Evolutionary conservation across 1,284 basidiomycete species (phyloP).

Genomic region (Cryptococcus neoformans): DNA sequence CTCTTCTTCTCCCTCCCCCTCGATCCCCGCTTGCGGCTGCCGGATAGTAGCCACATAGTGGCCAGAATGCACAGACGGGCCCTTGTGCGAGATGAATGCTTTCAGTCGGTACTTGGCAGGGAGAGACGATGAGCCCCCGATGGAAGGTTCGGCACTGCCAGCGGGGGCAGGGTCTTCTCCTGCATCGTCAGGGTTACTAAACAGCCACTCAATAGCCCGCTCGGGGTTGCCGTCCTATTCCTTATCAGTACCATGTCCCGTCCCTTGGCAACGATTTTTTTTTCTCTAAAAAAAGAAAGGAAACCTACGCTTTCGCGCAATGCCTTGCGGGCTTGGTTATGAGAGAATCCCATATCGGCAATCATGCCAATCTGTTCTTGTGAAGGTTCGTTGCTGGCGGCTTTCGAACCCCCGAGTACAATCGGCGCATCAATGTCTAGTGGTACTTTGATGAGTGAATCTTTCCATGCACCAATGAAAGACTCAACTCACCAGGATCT

Average conservation of each 20-base stretch:
- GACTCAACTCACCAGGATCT: constrained; percentile 64
- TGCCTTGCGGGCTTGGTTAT: constrained; percentile 81
- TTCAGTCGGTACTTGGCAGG: constrained; percentile 80
- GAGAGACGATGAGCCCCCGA: constrained; percentile 58
- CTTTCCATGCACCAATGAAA: not conserved
- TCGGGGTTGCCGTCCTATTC: constrained; percentile 68
- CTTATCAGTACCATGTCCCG: not conserved
- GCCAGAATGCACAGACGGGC: constrained; percentile 88
- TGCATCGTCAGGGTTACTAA: constrained; percentile 84
- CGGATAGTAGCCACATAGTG: constrained; percentile 62
- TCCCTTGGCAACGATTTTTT: too few relatives aligned
- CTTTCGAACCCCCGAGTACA: constrained; percentile 34
- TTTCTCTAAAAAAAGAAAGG: not conserved
- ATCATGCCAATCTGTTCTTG: constrained; percentile 69
- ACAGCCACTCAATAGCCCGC: constrained; percentile 94
- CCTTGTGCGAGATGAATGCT: constrained; percentile 96
- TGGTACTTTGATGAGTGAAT: not conserved
- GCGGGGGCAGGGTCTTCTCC: constrained; percentile 55
- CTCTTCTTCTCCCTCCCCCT: constrained; percentile 40
- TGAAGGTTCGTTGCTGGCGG: constrained; percentile 57
- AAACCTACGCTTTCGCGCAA: constrained; percentile 72
- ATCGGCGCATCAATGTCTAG: constrained; percentile 84
- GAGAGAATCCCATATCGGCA: constrained; percentile 89
- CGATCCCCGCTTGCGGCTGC: constrained; percentile 36
- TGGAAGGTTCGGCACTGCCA: constrained; percentile 13